Evolutionary conservation across 2,329 filamentous ascomycete species (phyloP).

Genomic region (Tetracladium maxilliforme): DNA sequence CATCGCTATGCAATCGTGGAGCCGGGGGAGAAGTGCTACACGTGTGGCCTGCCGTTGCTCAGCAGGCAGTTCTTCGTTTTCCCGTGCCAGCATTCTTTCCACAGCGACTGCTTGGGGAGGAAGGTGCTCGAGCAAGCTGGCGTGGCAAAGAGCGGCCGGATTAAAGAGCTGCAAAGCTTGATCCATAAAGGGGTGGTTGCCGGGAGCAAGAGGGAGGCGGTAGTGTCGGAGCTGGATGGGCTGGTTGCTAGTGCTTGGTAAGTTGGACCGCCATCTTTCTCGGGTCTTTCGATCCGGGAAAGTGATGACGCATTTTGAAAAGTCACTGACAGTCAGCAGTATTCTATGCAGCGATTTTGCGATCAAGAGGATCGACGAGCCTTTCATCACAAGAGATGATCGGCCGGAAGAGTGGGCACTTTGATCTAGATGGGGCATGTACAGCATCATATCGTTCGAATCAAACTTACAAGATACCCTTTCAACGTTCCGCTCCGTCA

Average conservation of each 20-base stretch:
- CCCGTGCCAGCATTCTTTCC: constrained; percentile 94
- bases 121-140: constrained; percentile 75
- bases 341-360: constrained; percentile 91
- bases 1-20: constrained; percentile 91
- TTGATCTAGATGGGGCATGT: constrained; percentile 17
- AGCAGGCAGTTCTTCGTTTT: constrained; percentile 96
- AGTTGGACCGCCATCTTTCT: constrained; percentile 16
- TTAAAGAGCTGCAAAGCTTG: constrained; percentile 72
- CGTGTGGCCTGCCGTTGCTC: constrained; percentile 72
- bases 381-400: constrained; percentile 66
- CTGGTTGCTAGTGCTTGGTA: constrained; percentile 83
- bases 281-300: constrained; percentile 1
- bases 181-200: constrained; percentile 62
- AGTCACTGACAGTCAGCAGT: constrained; percentile 28
- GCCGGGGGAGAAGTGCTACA: constrained; percentile 86
- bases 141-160: constrained; percentile 59
- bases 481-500: too few relatives aligned
- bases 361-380: constrained; percentile 87
- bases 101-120: constrained; percentile 82
- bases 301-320: constrained; percentile 4
- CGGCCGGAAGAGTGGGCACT: constrained; percentile 69
- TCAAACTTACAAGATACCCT: too few relatives aligned
- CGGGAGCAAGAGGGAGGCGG: constrained; percentile 61
- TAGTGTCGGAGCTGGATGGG: constrained; percentile 81
- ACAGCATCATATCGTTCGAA: too few relatives aligned